Conservation (phyloP, 768 basidiomycete genomes). For the Tulasnella sp. region DNA sequence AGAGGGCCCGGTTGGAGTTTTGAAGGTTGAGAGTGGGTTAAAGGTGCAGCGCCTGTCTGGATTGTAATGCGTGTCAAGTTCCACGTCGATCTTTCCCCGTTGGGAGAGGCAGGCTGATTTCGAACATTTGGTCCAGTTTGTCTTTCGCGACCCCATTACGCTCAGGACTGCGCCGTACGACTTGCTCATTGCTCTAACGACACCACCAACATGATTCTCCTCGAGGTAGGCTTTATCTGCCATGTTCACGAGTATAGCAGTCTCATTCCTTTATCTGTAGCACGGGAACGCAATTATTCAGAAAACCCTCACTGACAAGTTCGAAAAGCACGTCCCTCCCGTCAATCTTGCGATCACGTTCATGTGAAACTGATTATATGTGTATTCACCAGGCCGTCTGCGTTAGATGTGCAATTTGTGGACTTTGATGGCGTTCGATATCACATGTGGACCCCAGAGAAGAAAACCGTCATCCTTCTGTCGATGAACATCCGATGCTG, state of each 20-base stretch:
- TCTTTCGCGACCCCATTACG: neutral
- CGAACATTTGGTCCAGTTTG: slow-evolving; percentile 6
- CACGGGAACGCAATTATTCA: slow-evolving; percentile 93
- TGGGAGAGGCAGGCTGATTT: slow-evolving; percentile 2
- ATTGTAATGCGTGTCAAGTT: slow-evolving; percentile 25
- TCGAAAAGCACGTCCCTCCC: slow-evolving; percentile 66
- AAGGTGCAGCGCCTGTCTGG: slow-evolving; percentile 20
- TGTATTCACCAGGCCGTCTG: slow-evolving; percentile 66
- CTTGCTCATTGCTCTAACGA: slow-evolving; percentile 11
- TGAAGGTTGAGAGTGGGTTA: slow-evolving; percentile 1
- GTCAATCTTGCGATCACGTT: slow-evolving; percentile 19
- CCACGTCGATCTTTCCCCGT: slow-evolving; percentile 24
- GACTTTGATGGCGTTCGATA: slow-evolving; percentile 98
- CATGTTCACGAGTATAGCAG: neutral
- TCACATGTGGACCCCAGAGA: slow-evolving; percentile 84
- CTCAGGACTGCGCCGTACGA: slow-evolving; percentile 15
- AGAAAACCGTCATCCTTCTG: slow-evolving; percentile 74
- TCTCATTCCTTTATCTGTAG: slow-evolving; percentile 41
- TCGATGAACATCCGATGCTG: slow-evolving; percentile 99
- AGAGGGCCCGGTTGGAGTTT: neutral
- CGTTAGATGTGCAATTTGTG: slow-evolving; percentile 93
- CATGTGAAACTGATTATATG: slow-evolving; percentile 36
- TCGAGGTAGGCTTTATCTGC: neutral
- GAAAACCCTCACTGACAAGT: slow-evolving; percentile 83
- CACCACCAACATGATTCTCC: slow-evolving; percentile 16